Conservation (phyloP, 2,329 filamentous ascomycete genomes). For the Curvularia verruculosa region DNA sequence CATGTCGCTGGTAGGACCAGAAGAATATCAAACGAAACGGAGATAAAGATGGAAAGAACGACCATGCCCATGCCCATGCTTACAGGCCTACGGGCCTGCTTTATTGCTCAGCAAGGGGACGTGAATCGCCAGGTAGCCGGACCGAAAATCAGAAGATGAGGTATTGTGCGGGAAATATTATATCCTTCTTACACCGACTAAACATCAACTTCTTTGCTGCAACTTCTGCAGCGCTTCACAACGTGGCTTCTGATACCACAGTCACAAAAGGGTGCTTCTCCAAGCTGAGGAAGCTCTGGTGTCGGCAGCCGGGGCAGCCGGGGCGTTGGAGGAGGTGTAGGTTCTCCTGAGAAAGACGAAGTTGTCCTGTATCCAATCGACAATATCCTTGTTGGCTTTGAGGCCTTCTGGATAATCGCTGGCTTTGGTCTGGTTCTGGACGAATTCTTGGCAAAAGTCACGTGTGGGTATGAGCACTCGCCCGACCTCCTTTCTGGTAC, state of each 20-base stretch:
- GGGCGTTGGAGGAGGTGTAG: slow-evolving; percentile 42
- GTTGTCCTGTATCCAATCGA: background rate
- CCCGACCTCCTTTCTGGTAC: background rate
- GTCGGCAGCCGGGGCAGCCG: slow-evolving; percentile 38
- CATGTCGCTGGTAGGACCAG: background rate
- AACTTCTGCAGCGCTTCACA: slow-evolving; percentile 28
- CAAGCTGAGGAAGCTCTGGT: slow-evolving; percentile 42
- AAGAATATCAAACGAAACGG: background rate
- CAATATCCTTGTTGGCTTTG: slow-evolving; percentile 1
- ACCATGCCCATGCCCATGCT: too few relatives aligned
- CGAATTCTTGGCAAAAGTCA: slow-evolving; percentile 15
- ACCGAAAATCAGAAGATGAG: background rate
- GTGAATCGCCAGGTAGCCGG: background rate
- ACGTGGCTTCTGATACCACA: slow-evolving; percentile 30
- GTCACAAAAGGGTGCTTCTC: slow-evolving; percentile 40
- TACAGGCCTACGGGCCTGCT: too few relatives aligned
- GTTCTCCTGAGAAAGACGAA: slow-evolving; percentile 1
- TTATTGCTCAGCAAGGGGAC: background rate
- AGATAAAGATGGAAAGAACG: background rate
- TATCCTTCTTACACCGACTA: background rate
- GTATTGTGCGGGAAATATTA: background rate
- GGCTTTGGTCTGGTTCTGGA: slow-evolving; percentile 21
- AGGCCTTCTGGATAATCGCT: slow-evolving; percentile 22
- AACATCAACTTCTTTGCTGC: slow-evolving; percentile 14
- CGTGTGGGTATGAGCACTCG: slow-evolving; percentile 9